phyloP scores from a whole-genome alignment of 1,284 basidiomycete genomes.

The Cryptococcus hybrid region DNA sequence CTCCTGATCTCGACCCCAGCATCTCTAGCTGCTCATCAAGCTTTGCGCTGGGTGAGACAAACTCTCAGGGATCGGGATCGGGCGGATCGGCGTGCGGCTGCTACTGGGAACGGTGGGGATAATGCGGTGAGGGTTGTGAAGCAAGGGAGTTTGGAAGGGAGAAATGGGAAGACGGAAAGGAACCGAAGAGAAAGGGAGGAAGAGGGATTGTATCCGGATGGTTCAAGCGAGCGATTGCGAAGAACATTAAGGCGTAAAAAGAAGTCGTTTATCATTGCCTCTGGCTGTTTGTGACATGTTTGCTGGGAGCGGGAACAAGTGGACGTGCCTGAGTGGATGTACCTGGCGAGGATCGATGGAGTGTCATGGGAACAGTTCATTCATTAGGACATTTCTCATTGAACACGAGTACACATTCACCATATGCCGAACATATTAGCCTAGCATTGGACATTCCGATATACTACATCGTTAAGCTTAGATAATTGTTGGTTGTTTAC shows the following conservation, averaged over 20 bases:
- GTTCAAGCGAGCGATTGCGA: not conserved
- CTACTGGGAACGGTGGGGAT: not conserved
- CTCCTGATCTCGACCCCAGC: constrained; percentile 32
- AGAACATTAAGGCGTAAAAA: too few species aligned
- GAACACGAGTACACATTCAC: too few species aligned
- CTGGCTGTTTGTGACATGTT: too few species aligned
- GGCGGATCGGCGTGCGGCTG: too few species aligned
- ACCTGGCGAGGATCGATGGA: too few species aligned
- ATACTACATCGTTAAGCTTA: not conserved
- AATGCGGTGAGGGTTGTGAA: not conserved
- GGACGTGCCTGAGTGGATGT: too few species aligned
- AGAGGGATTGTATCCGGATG: not conserved
- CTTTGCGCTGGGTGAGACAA: constrained; percentile 10
- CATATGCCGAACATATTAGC: not conserved
- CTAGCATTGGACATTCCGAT: not conserved
- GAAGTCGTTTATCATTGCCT: too few species aligned
- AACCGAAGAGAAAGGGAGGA: constrained; percentile 5
- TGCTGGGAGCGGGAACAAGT: too few species aligned
- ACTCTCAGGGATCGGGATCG: constrained; percentile 4
- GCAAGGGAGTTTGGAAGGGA: not conserved
- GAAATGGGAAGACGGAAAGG: not conserved
- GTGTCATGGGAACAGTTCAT: too few species aligned
- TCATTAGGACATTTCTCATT: too few species aligned
- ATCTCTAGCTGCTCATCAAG: constrained; percentile 8
- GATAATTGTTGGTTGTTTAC: not conserved